A percentile compares a stretch with the other conserved stretches of the same genome.
Evolutionary conservation across 352 stramenopile genomes (phyloP).

Genomic region (Lagenidium giganteum): DNA sequence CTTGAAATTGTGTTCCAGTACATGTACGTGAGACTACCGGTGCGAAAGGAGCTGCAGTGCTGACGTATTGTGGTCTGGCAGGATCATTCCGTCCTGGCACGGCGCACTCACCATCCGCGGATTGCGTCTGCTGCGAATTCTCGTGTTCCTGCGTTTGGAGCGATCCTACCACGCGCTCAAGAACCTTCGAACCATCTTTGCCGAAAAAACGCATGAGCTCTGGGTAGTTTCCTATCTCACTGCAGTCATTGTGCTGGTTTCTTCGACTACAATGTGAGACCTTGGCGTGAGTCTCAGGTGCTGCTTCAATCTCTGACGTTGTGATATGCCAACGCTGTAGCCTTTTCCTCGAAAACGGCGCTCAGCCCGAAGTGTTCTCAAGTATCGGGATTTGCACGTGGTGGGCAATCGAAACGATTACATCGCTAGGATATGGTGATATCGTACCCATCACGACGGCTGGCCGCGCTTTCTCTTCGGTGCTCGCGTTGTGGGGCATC

Average conservation of each 20-base stretch:
- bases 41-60: background rate
- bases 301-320: background rate
- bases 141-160: constrained; percentile 78
- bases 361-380: constrained; percentile 72
- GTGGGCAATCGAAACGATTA: constrained; percentile 83
- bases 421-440: constrained; percentile 81
- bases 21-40: constrained; percentile 37
- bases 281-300: no score
- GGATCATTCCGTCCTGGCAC: constrained; percentile 28
- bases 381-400: constrained; percentile 70
- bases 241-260: constrained; percentile 69
- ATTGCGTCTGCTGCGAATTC: constrained; percentile 65
- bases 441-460: constrained; percentile 71
- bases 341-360: constrained; percentile 75
- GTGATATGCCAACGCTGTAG: constrained; percentile 15
- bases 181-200: constrained; percentile 69
- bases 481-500: constrained; percentile 81
- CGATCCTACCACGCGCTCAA: constrained; percentile 76
- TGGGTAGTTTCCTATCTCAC: constrained; percentile 79
- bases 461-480: constrained; percentile 65
- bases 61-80: constrained; percentile 9
- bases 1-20: constrained; percentile 69
- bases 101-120: constrained; percentile 65
- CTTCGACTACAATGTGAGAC: constrained; percentile 77
- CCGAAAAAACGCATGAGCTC: constrained; percentile 71